A percentile compares a stretch with the other conserved stretches of the same genome.
Conservation (phyloP, 2,329 filamentous ascomycete species). For the Ascochyta clinopodiicola region DNA sequence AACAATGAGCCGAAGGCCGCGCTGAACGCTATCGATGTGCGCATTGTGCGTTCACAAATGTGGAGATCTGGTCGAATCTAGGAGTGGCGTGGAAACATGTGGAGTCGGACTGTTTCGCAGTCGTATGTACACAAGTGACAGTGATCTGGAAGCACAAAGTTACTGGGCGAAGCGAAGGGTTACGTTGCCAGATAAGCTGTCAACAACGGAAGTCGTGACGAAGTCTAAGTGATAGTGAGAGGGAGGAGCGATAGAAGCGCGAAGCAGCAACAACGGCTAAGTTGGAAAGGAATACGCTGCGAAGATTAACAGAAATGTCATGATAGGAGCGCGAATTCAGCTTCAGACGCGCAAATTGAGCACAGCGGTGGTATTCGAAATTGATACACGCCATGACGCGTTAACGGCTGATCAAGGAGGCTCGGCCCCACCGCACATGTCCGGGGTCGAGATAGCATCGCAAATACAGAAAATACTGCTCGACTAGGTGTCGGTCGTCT, state of each 20-base stretch:
- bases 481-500: not conserved
- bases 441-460: constrained; percentile 6
- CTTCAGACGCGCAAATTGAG: constrained; percentile 5
- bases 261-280: not conserved
- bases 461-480: not conserved
- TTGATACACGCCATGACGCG: constrained; percentile 20
- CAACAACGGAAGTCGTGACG: not conserved
- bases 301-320: not conserved
- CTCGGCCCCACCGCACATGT: constrained; percentile 9
- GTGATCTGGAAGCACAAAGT: not conserved
- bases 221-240: not conserved
- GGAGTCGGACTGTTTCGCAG: not conserved
- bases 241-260: not conserved
- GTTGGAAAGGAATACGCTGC: not conserved
- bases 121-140: not conserved
- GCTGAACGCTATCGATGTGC: constrained; percentile 21
- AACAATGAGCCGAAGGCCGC: constrained; percentile 24
- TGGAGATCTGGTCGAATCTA: not conserved
- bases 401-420: constrained; percentile 14
- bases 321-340: not conserved
- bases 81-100: not conserved
- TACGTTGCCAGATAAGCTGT: constrained; percentile 2
- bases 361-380: constrained; percentile 6
- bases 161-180: not conserved
- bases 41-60: constrained; percentile 21